Evolutionary conservation across 2,329 filamentous ascomycete genomes (phyloP), one percentile per base, ranked within the genome.

Genomic region (Phyllachora maydis): DNA sequence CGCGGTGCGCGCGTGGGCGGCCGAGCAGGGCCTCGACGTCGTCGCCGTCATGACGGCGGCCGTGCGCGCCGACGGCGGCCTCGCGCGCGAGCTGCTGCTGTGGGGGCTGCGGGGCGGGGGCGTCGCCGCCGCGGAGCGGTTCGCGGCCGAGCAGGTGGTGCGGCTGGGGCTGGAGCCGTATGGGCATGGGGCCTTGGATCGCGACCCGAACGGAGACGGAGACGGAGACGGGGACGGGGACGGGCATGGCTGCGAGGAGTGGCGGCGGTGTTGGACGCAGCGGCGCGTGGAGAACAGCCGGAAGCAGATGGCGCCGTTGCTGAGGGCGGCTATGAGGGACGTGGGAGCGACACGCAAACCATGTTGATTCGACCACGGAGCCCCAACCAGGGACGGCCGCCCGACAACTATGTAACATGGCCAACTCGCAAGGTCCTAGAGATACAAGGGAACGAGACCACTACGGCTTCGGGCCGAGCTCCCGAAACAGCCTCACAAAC

Each of bases 11-110:
- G 32, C 37, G 1, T 81, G 69, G 49, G 52, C 59, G 0, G 35
- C 45, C n/a, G 62, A 69, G 39, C 55, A 59, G 26, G 32, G 46
- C 0, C 42, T 83, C n/a, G 65, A 71, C 26, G 38, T 83, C 7
- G 62, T 60, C 6, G 56, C 55, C 7, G 49, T 83, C 26, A 76
- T 83, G 70, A 79, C 76, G 2, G 65, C 65, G n/a, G 65, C 55
- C 11, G n/a, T n/a, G n/a, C 52, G 57, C 12, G 49, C 55, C 0
- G 47, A 46, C 1, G 65, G 59, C 0, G 38, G 50, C 10, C 78
- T 82, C 30, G 50, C 53, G 32, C 52, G 78, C 23, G 65, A 88
- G 38, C 40, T 82, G 18, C 45, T 85, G 5, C 46, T 83, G 0
- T 74, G 72, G 63, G 70, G 59, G 0, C 37, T 65, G 2, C 59